Evolutionary conservation across 192 early-diverging fungal genomes (phyloP), one percentile per base, ranked within the genome.

Genomic region (Entrophospora sp.): DNA sequence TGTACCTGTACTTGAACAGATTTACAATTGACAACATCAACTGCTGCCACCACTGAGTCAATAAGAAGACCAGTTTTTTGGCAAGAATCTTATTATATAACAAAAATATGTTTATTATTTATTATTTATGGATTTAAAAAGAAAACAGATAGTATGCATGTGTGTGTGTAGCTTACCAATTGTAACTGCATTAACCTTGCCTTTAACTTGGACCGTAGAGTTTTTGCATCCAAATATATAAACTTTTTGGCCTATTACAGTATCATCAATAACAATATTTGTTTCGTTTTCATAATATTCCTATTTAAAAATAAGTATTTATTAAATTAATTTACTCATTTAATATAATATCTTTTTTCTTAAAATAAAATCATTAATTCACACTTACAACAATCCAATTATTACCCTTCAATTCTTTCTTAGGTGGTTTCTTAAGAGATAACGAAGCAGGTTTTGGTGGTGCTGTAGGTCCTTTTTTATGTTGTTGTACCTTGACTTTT

Each of bases 211-310:
- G 32, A 99, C 84, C 4, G 94, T 96, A 2, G 85, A 89, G 71
- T 92, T 90, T 57, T 85, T 83, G 81, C 95, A 96, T 75, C 92
- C 92, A 77, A 83, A 97, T 74, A 99, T 91, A 61, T 96, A 96
- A 7, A 97, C 92, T 0, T 86, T 87, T 60, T 97, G 93, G 65
- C 84, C 87, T 52, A 94, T 84, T 60, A 89, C 86, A 0, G 87
- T 85, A 1, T 83, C 80, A 55, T 94, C 91, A 66, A 99, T 81
- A 8, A 89, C 76, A 20, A 99, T 78, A 6, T 88, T 77, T 9
- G 71, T 72, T 73, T 88, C 80, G 66, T 81, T 78, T 65, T 83
- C 77, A 65, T 89, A 87, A 79, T 96, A 91, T 77, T 99, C 96
- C 75, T 76, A 53, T 38, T 18, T 38, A 37, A 49, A 28, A 37